phyloP scores from a whole-genome alignment of 2,329 filamentous ascomycete species.

The Calonectria pseudoturangicola region DNA sequence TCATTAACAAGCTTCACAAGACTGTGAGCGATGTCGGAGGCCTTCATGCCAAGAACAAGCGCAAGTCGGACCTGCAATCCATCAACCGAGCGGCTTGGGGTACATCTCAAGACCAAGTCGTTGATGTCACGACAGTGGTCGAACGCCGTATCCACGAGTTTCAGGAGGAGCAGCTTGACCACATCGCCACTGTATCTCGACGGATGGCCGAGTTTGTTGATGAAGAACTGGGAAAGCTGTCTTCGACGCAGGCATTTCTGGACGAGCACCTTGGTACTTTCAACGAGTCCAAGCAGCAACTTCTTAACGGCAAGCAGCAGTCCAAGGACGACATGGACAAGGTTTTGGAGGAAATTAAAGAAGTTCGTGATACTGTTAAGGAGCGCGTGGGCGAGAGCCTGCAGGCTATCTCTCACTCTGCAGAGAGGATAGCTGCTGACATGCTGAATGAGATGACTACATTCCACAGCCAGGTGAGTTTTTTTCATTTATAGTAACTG shows the following conservation, averaged over 20 bases:
- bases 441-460: slow-evolving; percentile 88
- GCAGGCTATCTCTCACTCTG: slow-evolving; percentile 86
- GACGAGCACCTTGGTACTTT: slow-evolving; percentile 82
- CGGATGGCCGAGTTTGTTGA: slow-evolving; percentile 87
- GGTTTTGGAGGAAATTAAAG: slow-evolving; percentile 94
- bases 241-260: slow-evolving; percentile 81
- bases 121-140: slow-evolving; percentile 84
- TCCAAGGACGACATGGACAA: slow-evolving; percentile 91
- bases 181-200: slow-evolving; percentile 80
- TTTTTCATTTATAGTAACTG: not conserved
- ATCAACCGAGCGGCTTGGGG: slow-evolving; percentile 88
- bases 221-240: slow-evolving; percentile 83
- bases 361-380: slow-evolving; percentile 92
- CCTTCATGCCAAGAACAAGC: slow-evolving; percentile 88
- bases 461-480: slow-evolving; percentile 82
- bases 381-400: slow-evolving; percentile 88
- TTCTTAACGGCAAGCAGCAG: slow-evolving; percentile 79
- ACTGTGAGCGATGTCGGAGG: slow-evolving; percentile 88
- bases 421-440: slow-evolving; percentile 91
- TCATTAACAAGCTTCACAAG: slow-evolving; percentile 85
- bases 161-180: slow-evolving; percentile 80
- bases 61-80: slow-evolving; percentile 88
- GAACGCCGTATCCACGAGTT: slow-evolving; percentile 85
- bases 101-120: slow-evolving; percentile 83
- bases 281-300: slow-evolving; percentile 78